A percentile compares a stretch with the other conserved stretches of the same genome.
Evolutionary conservation across 208 protist genomes (phyloP).

Genomic region (Wallacemonas sp.): DNA sequence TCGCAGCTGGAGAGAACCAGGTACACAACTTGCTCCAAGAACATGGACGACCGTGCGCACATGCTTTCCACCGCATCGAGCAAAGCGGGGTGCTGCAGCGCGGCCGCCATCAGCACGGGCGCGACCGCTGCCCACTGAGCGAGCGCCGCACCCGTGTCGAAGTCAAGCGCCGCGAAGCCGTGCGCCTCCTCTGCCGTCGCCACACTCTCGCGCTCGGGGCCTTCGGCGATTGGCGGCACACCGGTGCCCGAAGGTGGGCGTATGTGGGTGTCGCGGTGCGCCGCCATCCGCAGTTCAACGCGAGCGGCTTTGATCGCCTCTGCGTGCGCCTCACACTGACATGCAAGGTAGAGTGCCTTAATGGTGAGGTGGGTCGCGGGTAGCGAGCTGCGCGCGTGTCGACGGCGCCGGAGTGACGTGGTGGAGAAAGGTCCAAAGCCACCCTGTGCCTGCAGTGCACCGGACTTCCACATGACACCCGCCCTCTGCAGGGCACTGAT

Average conservation of each 20-base stretch:
- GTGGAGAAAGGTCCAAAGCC: conserved; percentile 73
- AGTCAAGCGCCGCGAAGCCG: conserved; percentile 62
- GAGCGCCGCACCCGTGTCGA: conserved; percentile 42
- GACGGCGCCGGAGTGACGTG: conserved; percentile 45
- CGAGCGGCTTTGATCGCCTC: conserved; percentile 11
- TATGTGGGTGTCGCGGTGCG: neutral
- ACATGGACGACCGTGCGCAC: conserved; percentile 52
- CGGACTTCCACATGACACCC: conserved; percentile 69
- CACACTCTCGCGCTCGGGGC: neutral
- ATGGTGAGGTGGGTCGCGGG: conserved; percentile 65
- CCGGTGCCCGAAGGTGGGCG: no score
- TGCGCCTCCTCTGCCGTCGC: neutral
- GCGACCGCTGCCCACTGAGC: conserved; percentile 60
- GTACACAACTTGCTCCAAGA: conserved; percentile 75
- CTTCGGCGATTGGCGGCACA: neutral
- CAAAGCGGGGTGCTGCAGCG: conserved; percentile 36
- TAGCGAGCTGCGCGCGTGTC: conserved; percentile 66
- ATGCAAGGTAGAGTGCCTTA: conserved; percentile 75
- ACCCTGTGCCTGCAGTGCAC: conserved; percentile 36
- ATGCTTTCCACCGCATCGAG: conserved; percentile 58
- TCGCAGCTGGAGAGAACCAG: conserved; percentile 66
- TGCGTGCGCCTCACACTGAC: conserved; percentile 43
- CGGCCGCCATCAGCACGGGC: conserved; percentile 49
- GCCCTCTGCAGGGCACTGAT: conserved; percentile 78
- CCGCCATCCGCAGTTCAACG: neutral